A percentile compares a stretch with the other conserved stretches of the same genome.
These are phyloP conservation scores for Eimeria praecox DNA, from an alignment of 169 alveolate species.

Conservation along the genomic window DNA sequence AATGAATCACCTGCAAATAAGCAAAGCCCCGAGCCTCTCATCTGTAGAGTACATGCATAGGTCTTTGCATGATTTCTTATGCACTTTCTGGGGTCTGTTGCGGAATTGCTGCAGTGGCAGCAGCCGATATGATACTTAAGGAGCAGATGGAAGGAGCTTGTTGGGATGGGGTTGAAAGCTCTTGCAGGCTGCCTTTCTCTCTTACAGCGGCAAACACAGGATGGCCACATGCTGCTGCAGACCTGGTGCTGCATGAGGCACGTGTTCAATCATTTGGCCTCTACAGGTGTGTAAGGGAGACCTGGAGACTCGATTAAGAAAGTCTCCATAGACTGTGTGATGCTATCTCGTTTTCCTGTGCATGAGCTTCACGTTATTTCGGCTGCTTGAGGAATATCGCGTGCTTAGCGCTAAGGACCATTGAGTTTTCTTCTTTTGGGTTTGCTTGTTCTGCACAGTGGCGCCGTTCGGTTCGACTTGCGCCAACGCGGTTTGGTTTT, in stretches of 20 bases:
- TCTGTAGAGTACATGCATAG: not conserved
- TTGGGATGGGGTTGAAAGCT: not conserved
- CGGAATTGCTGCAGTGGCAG: constrained; percentile 67
- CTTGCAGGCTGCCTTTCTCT: not conserved
- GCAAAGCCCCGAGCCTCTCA: not conserved
- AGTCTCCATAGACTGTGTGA: not conserved
- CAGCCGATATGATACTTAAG: constrained; percentile 45
- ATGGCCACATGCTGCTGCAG: constrained; percentile 26
- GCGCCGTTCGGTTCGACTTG: constrained; percentile 26
- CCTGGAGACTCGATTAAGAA: not conserved
- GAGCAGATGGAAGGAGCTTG: constrained; percentile 46
- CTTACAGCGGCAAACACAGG: not conserved
- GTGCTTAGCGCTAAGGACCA: not conserved
- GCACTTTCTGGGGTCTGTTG: not conserved
- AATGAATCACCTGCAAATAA: not conserved
- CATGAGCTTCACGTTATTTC: not conserved
- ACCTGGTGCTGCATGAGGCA: constrained; percentile 47
- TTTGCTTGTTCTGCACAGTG: constrained; percentile 27
- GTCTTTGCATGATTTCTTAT: not conserved
- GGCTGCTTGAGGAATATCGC: not conserved
- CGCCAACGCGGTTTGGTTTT: constrained; percentile 57
- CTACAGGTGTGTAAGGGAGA: constrained; percentile 31
- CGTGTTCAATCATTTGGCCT: constrained; percentile 54
- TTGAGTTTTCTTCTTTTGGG: not conserved
- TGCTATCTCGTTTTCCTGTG: not conserved